Base-by-base conservation (phyloP, 148 eudicot species). In the Arbutus unedo region DNA sequence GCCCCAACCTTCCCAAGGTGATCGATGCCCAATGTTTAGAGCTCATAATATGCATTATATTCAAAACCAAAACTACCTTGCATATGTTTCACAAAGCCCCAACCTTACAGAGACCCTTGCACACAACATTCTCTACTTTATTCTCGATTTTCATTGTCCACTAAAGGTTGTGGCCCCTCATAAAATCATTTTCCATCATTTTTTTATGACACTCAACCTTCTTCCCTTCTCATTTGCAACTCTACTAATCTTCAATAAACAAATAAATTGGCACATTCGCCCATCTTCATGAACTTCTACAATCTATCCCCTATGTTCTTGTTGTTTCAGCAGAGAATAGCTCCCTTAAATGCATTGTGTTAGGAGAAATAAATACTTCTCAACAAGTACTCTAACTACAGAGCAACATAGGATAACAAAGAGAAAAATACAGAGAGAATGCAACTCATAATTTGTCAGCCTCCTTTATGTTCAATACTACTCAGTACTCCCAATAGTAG, bases 111-210 rank as follows among this genome's bases (percentile, higher is more conserved):
- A 50, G 57, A 50, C 57, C 56, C n/a, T n/a, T 75, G 78, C 8
- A 75, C 59, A 75, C 19, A 75, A 23, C 44, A 75, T 23, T 75
- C 55, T 75, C 44, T 50, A 4, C 13, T 75, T 75, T 19, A 75
- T 21, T 75, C 59, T 75, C 38, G 57, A 50, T 13, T 3, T 43
- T 4, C 10, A 19, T 47, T 75, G 44, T 51, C 55, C 59, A 4
- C 56, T 5, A 31, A 75, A 75, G 76, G 53, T 45, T 73, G 13
- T 73, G 51, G 48, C 15, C 56, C 25, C 55, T 9, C 3, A n/a
- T 74, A 47, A 21, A 45, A 1, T 21, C 77, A 74, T 74, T 49
- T 74, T 74, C 14, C 31, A 44, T 48, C 31, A 74, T n/a, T 51
- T 47, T 23, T 74, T 15, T 0, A 11, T 9, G 54, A 48, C n/a